Conservation (phyloP, 2,329 filamentous ascomycete genomes). For the Cladosporium velox region DNA sequence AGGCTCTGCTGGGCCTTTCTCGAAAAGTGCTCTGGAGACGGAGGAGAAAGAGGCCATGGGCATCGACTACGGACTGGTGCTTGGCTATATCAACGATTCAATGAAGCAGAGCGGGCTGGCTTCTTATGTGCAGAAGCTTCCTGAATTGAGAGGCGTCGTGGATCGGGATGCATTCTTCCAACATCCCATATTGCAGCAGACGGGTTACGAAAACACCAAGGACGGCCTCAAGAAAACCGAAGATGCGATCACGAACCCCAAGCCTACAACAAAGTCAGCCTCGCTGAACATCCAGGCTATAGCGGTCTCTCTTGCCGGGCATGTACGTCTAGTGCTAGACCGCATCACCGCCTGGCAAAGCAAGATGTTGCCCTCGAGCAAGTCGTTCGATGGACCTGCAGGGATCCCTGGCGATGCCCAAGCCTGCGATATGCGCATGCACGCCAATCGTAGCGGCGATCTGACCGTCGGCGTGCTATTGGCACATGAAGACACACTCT, state of each 20-base stretch:
- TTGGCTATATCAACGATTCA: slow-evolving; percentile 72
- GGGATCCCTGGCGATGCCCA: not conserved
- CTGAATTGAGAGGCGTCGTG: slow-evolving; percentile 44
- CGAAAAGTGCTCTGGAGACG: slow-evolving; percentile 65
- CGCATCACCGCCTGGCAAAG: slow-evolving; percentile 49
- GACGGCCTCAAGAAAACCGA: slow-evolving; percentile 25
- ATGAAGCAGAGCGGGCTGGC: slow-evolving; percentile 36
- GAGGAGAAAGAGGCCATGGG: slow-evolving; percentile 71
- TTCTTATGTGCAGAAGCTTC: slow-evolving; percentile 35
- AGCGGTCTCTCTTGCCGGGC: slow-evolving; percentile 28
- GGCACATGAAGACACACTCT: not conserved
- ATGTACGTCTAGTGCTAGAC: slow-evolving; percentile 32
- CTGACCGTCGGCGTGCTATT: slow-evolving; percentile 10
- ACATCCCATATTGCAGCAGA: slow-evolving; percentile 22
- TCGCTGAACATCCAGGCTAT: slow-evolving; percentile 34
- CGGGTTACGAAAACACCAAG: slow-evolving; percentile 29
- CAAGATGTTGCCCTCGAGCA: slow-evolving; percentile 28
- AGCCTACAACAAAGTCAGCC: not conserved
- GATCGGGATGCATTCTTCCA: slow-evolving; percentile 26
- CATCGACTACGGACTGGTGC: slow-evolving; percentile 71
- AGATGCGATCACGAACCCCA: not conserved
- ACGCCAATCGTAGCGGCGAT: not conserved
- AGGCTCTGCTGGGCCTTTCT: slow-evolving; percentile 64
- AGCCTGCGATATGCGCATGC: slow-evolving; percentile 18
- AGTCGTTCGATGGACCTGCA: slow-evolving; percentile 3